phyloP scores from a whole-genome alignment of 306 rosid species.

The Lathyrus aphaca region DNA sequence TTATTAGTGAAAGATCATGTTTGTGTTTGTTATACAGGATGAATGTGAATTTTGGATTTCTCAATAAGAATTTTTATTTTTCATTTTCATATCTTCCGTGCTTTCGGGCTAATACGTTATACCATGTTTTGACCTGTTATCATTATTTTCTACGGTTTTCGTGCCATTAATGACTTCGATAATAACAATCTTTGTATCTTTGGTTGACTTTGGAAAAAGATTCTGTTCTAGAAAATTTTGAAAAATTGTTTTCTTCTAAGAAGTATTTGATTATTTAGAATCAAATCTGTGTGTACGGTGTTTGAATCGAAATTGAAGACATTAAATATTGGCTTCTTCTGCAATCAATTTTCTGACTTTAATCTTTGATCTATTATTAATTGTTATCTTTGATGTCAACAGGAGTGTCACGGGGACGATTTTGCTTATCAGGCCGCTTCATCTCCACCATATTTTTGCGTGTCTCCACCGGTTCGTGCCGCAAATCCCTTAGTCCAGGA shows the following conservation, averaged over 20 bases:
- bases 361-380: background rate
- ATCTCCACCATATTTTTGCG: constrained; percentile 85
- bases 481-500: constrained; percentile 80
- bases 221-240: background rate
- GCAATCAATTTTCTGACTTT: background rate
- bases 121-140: background rate
- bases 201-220: background rate
- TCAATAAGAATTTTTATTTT: background rate
- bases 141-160: background rate
- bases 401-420: constrained; percentile 70
- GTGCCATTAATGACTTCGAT: background rate
- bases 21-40: no score
- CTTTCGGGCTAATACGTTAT: background rate
- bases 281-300: background rate
- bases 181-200: no score
- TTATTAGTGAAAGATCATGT: no score
- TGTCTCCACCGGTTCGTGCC: constrained; percentile 83
- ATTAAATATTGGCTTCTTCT: background rate
- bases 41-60: background rate
- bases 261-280: background rate
- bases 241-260: no score
- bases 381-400: constrained; percentile 30
- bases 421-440: constrained; percentile 52
- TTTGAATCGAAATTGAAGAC: background rate
- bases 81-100: background rate